These are phyloP conservation scores for Paramecium primaurelia DNA, from an alignment of 73 alveolate species.

Conservation along the genomic window DNA sequence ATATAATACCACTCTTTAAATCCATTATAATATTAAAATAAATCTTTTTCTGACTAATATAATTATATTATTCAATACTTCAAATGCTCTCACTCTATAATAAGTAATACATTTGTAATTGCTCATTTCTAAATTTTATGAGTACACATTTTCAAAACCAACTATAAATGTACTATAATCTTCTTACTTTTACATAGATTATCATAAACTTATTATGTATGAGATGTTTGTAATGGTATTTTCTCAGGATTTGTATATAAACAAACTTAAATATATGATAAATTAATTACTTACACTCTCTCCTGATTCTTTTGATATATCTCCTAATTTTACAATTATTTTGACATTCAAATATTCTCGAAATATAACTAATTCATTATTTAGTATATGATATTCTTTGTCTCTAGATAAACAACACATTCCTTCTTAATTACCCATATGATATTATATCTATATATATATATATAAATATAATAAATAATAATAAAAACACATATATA, in stretches of 20 bases:
- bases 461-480: neutral
- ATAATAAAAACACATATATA: neutral
- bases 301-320: conserved; percentile 15
- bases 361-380: conserved; percentile 29
- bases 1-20: conserved; percentile 33
- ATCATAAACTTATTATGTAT: neutral
- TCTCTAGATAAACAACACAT: conserved; percentile 47
- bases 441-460: neutral
- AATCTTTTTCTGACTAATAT: neutral
- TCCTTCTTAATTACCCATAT: conserved; percentile 21
- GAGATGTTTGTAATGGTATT: neutral
- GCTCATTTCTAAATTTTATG: neutral
- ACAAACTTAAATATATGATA: neutral
- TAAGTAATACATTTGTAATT: neutral
- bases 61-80: neutral
- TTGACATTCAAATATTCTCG: neutral
- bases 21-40: conserved; percentile 44
- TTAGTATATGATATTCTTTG: neutral
- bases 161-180: neutral
- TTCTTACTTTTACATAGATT: neutral
- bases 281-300: conserved; percentile 14
- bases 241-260: conserved; percentile 18
- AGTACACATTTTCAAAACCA: neutral
- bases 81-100: neutral
- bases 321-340: conserved; percentile 1